Evolutionary conservation across 2,329 filamentous ascomycete species (phyloP), one percentile per base, ranked within the genome.

Genomic region (Berkeleyomyces rouxiae): DNA sequence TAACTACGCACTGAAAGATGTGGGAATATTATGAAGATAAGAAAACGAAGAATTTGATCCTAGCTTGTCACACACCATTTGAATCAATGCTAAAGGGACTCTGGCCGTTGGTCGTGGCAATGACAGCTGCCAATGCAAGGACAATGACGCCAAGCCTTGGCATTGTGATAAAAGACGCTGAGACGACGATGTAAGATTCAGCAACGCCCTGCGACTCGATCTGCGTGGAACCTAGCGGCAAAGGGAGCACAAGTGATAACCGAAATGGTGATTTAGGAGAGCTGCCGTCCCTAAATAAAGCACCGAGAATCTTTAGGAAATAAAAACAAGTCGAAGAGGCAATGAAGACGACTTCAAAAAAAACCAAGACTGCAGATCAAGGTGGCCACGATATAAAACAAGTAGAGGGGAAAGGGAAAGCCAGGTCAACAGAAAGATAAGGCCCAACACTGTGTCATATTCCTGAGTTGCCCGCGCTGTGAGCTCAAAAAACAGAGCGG

Each of bases 1-100:
- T 31, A n/a, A n/a, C n/a, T n/a, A 51, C n/a, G 40, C 10, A 51
- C 7, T 13, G 23, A 49, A 16, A 39, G 42, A 33, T 13, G 42
- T 61, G 49, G 51, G 59, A 33, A 49, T 51, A 51, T 47, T 31
- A 11, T 1, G 31, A 7, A 51, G 11, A n/a, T 33, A 7, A 51
- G 33, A n/a, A 51, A 51, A 51, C 7, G n/a, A 16, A 59, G 7
- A 36, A 16, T 46, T 40, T 37, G 39, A 16, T 16, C 23, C 13
- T 7, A 51, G 59, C 39, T 44, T 13, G 13, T 16, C 16, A 55
- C 59, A n/a, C 39, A 43, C 59, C 31, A 57, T 49, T 42, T 47
- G 63, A 44, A 33, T 46, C 55, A 11, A 62, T 64, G 57, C 60
- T 62, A 13, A 60, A 60, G 1, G 43, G 11, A 53, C 49, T 33